Evolutionary conservation across 768 basidiomycete genomes (phyloP), one percentile per base, ranked within the genome.

Genomic region (Nevesoporus exiguus): DNA sequence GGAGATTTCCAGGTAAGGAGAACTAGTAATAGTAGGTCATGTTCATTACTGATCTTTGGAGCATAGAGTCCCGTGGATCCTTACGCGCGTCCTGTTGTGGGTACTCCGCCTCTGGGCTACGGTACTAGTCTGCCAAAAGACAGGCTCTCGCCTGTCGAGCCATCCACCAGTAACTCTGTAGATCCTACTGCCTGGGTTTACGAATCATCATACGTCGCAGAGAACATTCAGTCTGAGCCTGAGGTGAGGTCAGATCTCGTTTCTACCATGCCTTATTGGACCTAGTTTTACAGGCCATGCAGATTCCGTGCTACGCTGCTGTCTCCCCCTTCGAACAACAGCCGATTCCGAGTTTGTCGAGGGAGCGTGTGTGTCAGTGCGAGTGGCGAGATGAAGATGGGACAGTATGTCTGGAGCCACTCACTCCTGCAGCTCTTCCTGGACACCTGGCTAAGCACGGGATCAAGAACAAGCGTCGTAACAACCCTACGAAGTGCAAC

Each of bases 381-480:
- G 0, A 36, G 14, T 68, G 66, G 66, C 19, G 9, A 19, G 0
- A 13, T 3, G 36, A 5, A 9, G 29, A 51, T 5, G 57, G 56
- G 5, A 5, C 9, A 15, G 0, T 55, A 5, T 66, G 64, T 19
- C 21, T 19, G 2, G 24, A 43, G 3, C 0, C 3, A 5, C 1
- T 68, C 39, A 57, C 47, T 0, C 1, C 0, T 1, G 24, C 3
- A 43, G 43, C 2, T 21, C 47, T 64, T 27, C 29, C 64, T 0
- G 48, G 1, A 4, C 66, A 67, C 47, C 48, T 67, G 10, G 30
- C 56, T 0, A 7, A 10, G 1, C 66, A 67, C 8, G 56, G 50
- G 14, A 59, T 68, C 27, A 56, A 19, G 25, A 43, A 57, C 0
- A 41, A 11, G 45, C 0, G 36, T 36, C 64, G 64, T 8, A 1